Conservation (phyloP, 768 basidiomycete genomes). For the Xanthoconium purpureum region DNA sequence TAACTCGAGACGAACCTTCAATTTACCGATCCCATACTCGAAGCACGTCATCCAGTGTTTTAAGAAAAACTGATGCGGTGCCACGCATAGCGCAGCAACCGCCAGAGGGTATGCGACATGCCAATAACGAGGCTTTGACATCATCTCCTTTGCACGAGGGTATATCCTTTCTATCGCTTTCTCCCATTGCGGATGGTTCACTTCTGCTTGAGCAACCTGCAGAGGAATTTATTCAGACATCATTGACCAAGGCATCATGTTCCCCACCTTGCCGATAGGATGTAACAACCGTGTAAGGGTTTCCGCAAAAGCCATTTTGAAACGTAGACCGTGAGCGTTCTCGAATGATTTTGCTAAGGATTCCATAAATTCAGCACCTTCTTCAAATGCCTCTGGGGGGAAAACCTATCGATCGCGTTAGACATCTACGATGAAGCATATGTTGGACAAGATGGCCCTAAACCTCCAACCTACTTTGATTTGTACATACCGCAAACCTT, state of each 20-base stretch:
- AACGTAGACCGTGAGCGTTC: conserved; percentile 74
- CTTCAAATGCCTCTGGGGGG: conserved; percentile 90
- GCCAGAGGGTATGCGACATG: conserved; percentile 79
- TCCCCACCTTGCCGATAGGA: conserved; percentile 77
- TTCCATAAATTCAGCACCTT: conserved; percentile 88
- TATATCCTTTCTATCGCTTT: conserved; percentile 85
- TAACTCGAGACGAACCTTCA: conserved; percentile 57
- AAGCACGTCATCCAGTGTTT: conserved; percentile 78
- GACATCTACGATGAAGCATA: not conserved
- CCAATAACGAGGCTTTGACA: conserved; percentile 89
- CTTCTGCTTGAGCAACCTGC: conserved; percentile 92
- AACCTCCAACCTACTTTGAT: conserved; percentile 56
- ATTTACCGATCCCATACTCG: conserved; percentile 66
- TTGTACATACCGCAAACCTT: conserved; percentile 75
- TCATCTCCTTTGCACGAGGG: conserved; percentile 80
- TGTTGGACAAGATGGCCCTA: no score
- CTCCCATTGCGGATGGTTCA: conserved; percentile 93
- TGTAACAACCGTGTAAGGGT: conserved; percentile 74
- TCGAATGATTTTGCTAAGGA: conserved; percentile 79
- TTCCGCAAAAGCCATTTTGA: conserved; percentile 86
- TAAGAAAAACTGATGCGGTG: conserved; percentile 80
- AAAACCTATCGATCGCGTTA: conserved; percentile 58
- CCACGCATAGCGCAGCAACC: conserved; percentile 81
- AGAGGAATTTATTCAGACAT: not conserved
- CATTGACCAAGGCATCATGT: not conserved